Evolutionary conservation across 768 basidiomycete species (phyloP).

Genomic region (Sporobolomyces phaffii): DNA sequence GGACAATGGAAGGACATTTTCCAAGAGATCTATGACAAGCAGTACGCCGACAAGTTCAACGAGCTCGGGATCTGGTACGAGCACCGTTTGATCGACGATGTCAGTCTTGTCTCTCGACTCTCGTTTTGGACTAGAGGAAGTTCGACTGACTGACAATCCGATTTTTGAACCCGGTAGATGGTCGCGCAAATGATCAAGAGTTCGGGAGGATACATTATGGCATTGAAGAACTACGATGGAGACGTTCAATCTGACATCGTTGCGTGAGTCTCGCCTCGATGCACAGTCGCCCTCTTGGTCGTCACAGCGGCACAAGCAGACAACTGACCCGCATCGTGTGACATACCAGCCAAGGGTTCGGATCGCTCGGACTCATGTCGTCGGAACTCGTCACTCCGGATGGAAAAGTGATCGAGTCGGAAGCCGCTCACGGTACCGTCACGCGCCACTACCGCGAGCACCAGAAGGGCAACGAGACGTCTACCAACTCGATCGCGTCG

Average conservation of each 20-base stretch:
- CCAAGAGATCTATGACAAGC: slow-evolving; percentile 82
- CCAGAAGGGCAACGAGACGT: slow-evolving; percentile 96
- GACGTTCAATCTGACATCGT: slow-evolving; percentile 65
- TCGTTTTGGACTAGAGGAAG: too few relatives aligned
- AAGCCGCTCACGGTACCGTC: slow-evolving; percentile 79
- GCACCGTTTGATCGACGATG: slow-evolving; percentile 88
- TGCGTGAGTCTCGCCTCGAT: slow-evolving; percentile 92
- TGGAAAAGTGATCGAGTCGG: slow-evolving; percentile 83
- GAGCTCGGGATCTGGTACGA: slow-evolving; percentile 55
- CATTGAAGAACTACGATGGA: slow-evolving; percentile 57
- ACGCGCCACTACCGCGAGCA: slow-evolving; percentile 87
- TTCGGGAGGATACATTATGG: slow-evolving; percentile 79
- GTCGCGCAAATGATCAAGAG: slow-evolving; percentile 97
- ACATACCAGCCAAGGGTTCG: slow-evolving; percentile 85
- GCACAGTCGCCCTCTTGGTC: slow-evolving; percentile 87
- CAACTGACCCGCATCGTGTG: not conserved
- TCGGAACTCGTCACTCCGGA: slow-evolving; percentile 82
- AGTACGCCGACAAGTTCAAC: slow-evolving; percentile 49
- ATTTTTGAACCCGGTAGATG: too few relatives aligned
- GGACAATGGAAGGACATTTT: slow-evolving; percentile 98
- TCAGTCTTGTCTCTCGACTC: too few relatives aligned
- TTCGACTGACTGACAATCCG: too few relatives aligned
- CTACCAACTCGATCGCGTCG: slow-evolving; percentile 95
- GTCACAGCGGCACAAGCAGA: slow-evolving; percentile 71
- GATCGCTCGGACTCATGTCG: slow-evolving; percentile 96